Conservation (phyloP, 106 monocot species). For the Dendrobium chrysotoxum region DNA sequence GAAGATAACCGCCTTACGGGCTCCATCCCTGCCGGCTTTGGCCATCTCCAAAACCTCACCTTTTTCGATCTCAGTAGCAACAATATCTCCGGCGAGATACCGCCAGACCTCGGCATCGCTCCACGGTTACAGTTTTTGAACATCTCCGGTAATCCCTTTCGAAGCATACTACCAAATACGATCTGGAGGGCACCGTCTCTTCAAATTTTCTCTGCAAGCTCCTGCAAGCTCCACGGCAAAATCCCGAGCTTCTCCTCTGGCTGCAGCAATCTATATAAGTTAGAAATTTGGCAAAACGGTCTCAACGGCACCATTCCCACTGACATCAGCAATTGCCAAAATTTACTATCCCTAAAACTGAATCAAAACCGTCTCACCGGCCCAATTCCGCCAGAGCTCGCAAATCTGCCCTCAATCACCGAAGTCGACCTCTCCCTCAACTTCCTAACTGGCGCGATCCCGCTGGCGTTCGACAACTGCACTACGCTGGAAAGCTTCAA, state of each 20-base stretch:
- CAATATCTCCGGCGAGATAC: conserved; percentile 54
- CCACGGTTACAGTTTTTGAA: conserved; percentile 60
- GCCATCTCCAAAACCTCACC: conserved; percentile 65
- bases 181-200: conserved; percentile 49
- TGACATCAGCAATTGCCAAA: conserved; percentile 52
- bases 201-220: conserved; percentile 65
- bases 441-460: conserved; percentile 52
- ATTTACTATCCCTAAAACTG: conserved; percentile 56
- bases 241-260: conserved; percentile 58
- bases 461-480: conserved; percentile 58
- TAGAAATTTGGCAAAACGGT: conserved; percentile 55
- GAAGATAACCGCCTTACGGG: conserved; percentile 58
- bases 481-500: conserved; percentile 81
- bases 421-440: conserved; percentile 70
- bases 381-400: conserved; percentile 52
- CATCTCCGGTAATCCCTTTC: conserved; percentile 56
- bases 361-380: conserved; percentile 50
- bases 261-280: conserved; percentile 61
- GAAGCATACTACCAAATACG: conserved; percentile 28
- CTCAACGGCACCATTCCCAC: conserved; percentile 59
- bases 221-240: conserved; percentile 40
- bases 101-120: conserved; percentile 42
- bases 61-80: conserved; percentile 83
- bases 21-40: conserved; percentile 69
- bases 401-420: conserved; percentile 68